Evolutionary conservation across 2,329 filamentous ascomycete genomes (phyloP), one percentile per base, ranked within the genome.

Genomic region (Penicillium corylophilum): DNA sequence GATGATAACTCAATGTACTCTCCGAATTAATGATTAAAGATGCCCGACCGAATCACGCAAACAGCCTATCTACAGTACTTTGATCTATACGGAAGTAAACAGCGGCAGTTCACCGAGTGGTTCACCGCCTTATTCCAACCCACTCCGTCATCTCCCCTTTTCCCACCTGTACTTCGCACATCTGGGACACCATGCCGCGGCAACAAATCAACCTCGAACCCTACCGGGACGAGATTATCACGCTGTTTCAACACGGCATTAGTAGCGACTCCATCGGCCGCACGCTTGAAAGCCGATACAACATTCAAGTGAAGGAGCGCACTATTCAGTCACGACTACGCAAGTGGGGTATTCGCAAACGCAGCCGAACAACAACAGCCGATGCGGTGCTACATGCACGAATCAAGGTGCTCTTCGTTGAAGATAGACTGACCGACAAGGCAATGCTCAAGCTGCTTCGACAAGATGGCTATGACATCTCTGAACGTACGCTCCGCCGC

Each of bases 301-400:
- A 60, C 45, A 61, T 63, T 35, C 60, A 62, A 48, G 60, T 63
- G 9, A 61, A 60, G 28, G 60, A 63, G 40, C 51, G 60, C 26
- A 62, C 60, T 26, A 62, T 63, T 42, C 60, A 63, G 39, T 60
- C 59, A n/a, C 59, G 60, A 18, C 57, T 63, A 24, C 60, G 60
- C 49, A 58, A 61, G 57, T 63, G 60, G 60, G 60, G 60, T 36
- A 60, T 63, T 31, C 60, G 60, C 46, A 63, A 63, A 47, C 60
- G 60, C 56, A 59, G 59, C 47, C 59, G 54, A 16, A 63, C 59
- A 22, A 63, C 60, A 8, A 63, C 60, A 22, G 59, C 59, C 15
- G 60, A 63, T 38, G 59, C 58, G 38, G 48, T 51, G 20, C 53
- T 63, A 5, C 60, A 63, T 46, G 54, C 59, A 15, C 60, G 60